Conservation (phyloP, 2,329 filamentous ascomycete species). For the Byssothecium circinans region DNA sequence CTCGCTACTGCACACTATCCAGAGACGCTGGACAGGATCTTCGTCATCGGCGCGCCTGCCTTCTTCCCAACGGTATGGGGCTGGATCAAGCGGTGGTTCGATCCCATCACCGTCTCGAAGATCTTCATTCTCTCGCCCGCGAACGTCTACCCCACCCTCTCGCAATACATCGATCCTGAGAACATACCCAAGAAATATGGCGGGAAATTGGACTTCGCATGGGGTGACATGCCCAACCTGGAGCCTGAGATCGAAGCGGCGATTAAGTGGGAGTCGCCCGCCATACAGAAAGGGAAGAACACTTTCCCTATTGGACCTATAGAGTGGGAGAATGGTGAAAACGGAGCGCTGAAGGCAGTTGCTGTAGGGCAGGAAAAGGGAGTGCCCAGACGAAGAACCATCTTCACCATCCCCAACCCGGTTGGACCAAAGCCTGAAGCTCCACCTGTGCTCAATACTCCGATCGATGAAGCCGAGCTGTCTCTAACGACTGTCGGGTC, state of each 20-base stretch:
- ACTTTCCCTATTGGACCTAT: slow-evolving; percentile 53
- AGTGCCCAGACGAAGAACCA: slow-evolving; percentile 39
- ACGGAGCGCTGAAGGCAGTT: slow-evolving; percentile 49
- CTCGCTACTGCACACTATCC: slow-evolving; percentile 93
- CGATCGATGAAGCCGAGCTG: slow-evolving; percentile 27
- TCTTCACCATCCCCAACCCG: slow-evolving; percentile 44
- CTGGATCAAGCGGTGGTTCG: slow-evolving; percentile 93
- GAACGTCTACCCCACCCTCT: slow-evolving; percentile 76
- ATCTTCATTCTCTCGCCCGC: slow-evolving; percentile 81
- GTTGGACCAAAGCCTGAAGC: slow-evolving; percentile 32
- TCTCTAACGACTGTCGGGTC: slow-evolving; percentile 40
- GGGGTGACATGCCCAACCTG: slow-evolving; percentile 73
- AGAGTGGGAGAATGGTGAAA: slow-evolving; percentile 47
- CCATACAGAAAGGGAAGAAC: slow-evolving; percentile 35
- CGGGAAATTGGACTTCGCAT: slow-evolving; percentile 80
- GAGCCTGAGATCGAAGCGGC: slow-evolving; percentile 57
- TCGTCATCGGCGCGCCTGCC: slow-evolving; percentile 82
- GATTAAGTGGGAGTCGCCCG: slow-evolving; percentile 46
- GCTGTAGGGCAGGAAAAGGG: slow-evolving; percentile 50
- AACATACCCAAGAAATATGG: slow-evolving; percentile 91
- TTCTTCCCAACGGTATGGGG: slow-evolving; percentile 95
- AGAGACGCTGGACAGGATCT: slow-evolving; percentile 85
- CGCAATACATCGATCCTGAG: slow-evolving; percentile 75
- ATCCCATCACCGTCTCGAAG: slow-evolving; percentile 83
- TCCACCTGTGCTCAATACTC: slow-evolving; percentile 29